These are phyloP conservation scores for Cyclostephanos tholiformis DNA, from an alignment of 108 stramenopile genomes.

Conservation along the genomic window DNA sequence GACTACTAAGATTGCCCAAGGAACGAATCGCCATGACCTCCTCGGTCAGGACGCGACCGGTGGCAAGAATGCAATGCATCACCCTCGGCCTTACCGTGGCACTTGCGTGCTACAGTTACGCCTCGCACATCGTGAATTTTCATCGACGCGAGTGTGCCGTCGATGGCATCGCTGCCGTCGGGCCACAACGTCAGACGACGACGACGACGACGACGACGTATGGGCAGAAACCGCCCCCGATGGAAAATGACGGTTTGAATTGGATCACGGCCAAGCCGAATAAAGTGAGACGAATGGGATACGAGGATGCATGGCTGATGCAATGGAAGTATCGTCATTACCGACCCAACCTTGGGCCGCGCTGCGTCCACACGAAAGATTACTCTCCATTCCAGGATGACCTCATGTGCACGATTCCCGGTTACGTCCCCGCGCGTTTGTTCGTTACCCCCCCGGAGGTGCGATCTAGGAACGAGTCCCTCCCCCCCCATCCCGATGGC, in stretches of 20 bases:
- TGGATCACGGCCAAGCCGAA: conserved; percentile 19
- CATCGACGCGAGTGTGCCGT: neutral
- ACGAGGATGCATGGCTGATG: conserved; percentile 20
- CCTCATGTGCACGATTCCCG: conserved; percentile 11
- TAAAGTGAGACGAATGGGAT: conserved; percentile 8
- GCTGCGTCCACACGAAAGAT: neutral
- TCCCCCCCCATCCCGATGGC: neutral
- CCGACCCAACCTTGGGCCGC: neutral
- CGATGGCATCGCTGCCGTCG: neutral
- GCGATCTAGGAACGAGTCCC: neutral
- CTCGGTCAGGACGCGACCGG: neutral
- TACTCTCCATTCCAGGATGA: conserved; percentile 9
- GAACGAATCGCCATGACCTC: neutral
- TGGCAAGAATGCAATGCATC: neutral
- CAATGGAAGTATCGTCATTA: conserved; percentile 13
- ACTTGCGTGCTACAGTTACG: neutral
- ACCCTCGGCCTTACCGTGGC: neutral
- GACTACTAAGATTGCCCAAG: too few relatives aligned
- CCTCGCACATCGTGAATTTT: neutral
- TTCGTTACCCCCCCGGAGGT: neutral
- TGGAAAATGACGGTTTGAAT: neutral
- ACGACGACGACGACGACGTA: too few relatives aligned
- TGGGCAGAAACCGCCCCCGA: neutral
- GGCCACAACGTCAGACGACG: neutral
- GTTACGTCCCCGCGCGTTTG: conserved; percentile 12